Evolutionary conservation across 2,329 filamentous ascomycete genomes (phyloP).

Genomic region (Chrysoporthe deuterocubensis): DNA sequence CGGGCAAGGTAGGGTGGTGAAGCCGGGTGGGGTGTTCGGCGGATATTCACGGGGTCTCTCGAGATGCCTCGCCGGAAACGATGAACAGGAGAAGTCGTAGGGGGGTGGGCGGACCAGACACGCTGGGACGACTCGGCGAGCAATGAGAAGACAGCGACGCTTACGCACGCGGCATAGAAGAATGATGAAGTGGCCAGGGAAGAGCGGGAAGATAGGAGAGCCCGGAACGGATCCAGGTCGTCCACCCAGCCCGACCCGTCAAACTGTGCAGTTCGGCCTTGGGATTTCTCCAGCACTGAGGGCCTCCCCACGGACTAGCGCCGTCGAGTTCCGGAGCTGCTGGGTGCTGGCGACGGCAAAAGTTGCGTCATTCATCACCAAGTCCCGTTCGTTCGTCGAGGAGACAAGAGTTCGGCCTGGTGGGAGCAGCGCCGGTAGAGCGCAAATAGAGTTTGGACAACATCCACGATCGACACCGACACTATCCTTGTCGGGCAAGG

Average conservation of each 20-base stretch:
- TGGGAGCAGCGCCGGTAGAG: background rate
- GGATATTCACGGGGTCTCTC: background rate
- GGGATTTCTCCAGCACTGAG: background rate
- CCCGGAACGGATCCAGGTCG: background rate
- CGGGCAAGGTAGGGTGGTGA: background rate
- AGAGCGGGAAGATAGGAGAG: conserved; percentile 1
- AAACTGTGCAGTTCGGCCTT: background rate
- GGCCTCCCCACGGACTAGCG: background rate
- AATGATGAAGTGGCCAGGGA: conserved; percentile 10
- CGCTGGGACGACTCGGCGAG: background rate
- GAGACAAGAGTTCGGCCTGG: background rate
- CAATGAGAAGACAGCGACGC: background rate
- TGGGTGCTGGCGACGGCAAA: background rate
- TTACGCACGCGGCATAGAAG: conserved; percentile 5
- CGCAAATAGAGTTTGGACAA: conserved; percentile 11
- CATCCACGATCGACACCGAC: conserved; percentile 4
- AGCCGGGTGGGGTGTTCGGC: background rate
- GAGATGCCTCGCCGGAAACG: background rate
- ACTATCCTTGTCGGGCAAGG: background rate
- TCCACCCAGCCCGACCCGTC: background rate
- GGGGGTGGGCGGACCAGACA: background rate
- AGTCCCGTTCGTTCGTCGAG: background rate
- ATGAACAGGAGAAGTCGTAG: background rate
- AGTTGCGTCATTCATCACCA: conserved; percentile 15
- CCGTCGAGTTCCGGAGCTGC: background rate